Conservation (phyloP, 768 basidiomycete species). For the Wakefieldia striispora region DNA sequence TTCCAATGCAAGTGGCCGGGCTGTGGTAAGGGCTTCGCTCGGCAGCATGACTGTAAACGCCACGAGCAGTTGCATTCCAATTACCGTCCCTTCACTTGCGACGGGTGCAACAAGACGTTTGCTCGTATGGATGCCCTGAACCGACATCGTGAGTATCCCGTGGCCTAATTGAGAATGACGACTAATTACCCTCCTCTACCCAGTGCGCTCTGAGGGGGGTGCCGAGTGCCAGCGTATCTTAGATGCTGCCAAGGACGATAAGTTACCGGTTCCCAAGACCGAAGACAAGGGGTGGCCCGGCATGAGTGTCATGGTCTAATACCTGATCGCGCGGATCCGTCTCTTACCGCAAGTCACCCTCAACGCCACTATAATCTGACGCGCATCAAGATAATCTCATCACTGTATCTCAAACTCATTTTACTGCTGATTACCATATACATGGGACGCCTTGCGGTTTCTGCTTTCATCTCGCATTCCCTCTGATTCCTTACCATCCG, state of each 20-base stretch:
- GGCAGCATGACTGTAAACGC: constrained; percentile 95
- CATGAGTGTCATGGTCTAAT: constrained; percentile 33
- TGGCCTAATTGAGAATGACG: neutral
- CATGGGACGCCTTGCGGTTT: constrained; percentile 31
- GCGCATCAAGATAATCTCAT: constrained; percentile 16
- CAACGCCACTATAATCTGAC: constrained; percentile 26
- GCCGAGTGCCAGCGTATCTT: constrained; percentile 61
- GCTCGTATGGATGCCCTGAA: constrained; percentile 95
- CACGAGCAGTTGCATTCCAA: constrained; percentile 95
- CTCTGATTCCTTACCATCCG: constrained; percentile 2
- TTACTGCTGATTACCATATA: constrained; percentile 25
- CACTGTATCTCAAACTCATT: constrained; percentile 15
- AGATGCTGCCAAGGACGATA: constrained; percentile 33
- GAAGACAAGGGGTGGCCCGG: constrained; percentile 34
- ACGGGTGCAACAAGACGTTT: constrained; percentile 91
- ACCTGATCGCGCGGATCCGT: constrained; percentile 4
- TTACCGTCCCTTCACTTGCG: constrained; percentile 88
- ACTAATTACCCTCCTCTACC: neutral
- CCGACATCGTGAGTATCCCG: constrained; percentile 70
- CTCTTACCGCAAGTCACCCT: constrained; percentile 16
- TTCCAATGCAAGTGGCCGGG: constrained; percentile 95
- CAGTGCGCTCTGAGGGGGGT: constrained; percentile 81
- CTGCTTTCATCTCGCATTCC: constrained; percentile 12
- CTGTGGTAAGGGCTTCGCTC: constrained; percentile 89
- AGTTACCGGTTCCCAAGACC: constrained; percentile 26